Evolutionary conservation across 2,329 filamentous ascomycete genomes (phyloP).

Genomic region (Beauveria brongniartii): DNA sequence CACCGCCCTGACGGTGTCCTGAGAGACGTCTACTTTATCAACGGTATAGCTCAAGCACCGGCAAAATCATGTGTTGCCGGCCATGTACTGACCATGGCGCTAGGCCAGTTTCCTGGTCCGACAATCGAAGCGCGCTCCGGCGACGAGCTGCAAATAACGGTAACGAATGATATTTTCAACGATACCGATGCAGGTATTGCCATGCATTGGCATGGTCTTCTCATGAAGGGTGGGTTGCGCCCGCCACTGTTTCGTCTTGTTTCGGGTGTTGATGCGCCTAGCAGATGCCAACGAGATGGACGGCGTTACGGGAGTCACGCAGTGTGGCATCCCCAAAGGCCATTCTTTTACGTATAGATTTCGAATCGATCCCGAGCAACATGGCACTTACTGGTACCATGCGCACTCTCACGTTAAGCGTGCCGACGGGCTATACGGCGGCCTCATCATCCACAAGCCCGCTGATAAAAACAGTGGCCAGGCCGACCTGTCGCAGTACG

Average conservation of each 20-base stretch:
- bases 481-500: conserved; percentile 1
- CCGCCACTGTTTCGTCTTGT: neutral
- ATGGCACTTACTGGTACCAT: conserved; percentile 49
- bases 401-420: conserved; percentile 13
- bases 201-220: conserved; percentile 63
- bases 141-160: conserved; percentile 30
- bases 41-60: neutral
- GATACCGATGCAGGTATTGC: conserved; percentile 32
- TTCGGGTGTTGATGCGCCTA: neutral
- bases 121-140: conserved; percentile 19
- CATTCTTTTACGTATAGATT: conserved; percentile 36
- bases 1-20: conserved; percentile 10
- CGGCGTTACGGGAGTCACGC: conserved; percentile 52
- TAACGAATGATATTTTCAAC: conserved; percentile 29
- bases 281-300: conserved; percentile 41
- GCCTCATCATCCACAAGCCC: conserved; percentile 12
- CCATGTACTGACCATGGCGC: neutral
- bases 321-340: conserved; percentile 52
- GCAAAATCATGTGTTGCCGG: neutral
- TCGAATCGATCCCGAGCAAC: conserved; percentile 31
- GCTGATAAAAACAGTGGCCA: neutral
- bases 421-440: conserved; percentile 14
- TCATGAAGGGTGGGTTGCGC: conserved; percentile 46
- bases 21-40: conserved; percentile 12
- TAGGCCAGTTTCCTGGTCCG: conserved; percentile 12